These are phyloP conservation scores for Leonotis leonurus DNA, from an alignment of 257 asterid genomes.

Conservation along the genomic window DNA sequence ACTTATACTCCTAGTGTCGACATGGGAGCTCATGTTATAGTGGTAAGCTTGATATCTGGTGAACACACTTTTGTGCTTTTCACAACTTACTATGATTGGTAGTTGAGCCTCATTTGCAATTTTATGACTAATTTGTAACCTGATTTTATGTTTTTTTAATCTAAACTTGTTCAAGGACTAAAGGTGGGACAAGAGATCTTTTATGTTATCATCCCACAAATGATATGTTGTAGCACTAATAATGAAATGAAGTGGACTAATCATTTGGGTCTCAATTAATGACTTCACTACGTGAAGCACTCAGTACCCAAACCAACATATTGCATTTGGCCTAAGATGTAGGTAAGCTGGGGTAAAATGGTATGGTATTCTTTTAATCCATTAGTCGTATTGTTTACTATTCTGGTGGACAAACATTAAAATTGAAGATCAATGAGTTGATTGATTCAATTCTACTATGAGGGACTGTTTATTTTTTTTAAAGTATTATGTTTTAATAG, in stretches of 20 bases:
- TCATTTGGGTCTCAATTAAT: no score
- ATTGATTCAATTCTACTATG: background rate
- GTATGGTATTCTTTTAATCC: background rate
- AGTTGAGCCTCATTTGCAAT: background rate
- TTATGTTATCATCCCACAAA: background rate
- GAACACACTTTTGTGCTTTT: background rate
- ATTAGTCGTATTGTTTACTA: background rate
- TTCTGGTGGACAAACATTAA: background rate
- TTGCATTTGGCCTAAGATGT: background rate
- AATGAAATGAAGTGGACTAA: no score
- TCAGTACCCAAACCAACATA: background rate
- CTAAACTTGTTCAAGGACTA: no score
- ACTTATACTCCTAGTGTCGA: conserved; percentile 95
- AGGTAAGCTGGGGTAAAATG: background rate
- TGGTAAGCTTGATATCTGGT: conserved; percentile 38
- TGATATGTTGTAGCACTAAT: no score
- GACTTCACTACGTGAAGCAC: background rate
- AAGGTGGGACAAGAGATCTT: background rate
- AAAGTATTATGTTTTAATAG: no score
- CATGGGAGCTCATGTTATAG: conserved; percentile 94
- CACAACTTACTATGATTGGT: no score
- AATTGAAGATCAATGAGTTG: background rate
- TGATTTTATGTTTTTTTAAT: no score
- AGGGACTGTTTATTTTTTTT: no score
- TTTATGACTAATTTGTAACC: no score